Evolutionary conservation across 495 filamentous ascomycete species (phyloP), one percentile per base, ranked within the genome.

Genomic region (Lindgomyces ingoldianus): DNA sequence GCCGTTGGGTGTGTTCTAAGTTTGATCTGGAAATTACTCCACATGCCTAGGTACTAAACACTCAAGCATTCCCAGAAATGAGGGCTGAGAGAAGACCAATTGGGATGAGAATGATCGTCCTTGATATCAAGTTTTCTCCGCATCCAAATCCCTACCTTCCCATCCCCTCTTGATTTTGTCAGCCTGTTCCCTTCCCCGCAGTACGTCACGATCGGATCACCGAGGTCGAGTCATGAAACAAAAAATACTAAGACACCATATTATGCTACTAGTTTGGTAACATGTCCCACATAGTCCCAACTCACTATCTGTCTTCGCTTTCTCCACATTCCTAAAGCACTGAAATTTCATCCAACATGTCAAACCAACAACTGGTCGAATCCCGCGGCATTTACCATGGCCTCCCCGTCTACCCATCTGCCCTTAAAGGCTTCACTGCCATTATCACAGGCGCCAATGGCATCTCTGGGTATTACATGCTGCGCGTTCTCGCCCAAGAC

Each of bases 361-460:
- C 30, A 11, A 47, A 56, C 4, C 46, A 49, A 51, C 64, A 67
- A 57, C 26, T 29, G 19, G 73, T 79, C 25, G 73, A 72, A 36
- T 72, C 73, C 27, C 12, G 68, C 9, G 80, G 78, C 45, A 81
- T 81, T 56, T 77, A 75, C 67, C 75, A 80, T 60, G 78, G 80
- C 30, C 75, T 84, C 0, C 81, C 81, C 6, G 72, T 74, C 21
- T 82, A 78, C 63, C 69, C 74, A 2, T 18, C 71, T 1, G 65
- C 75, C 6, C 53, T 69, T 26, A 70, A 74, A 42, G 74, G 74
- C 54, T 70, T 82, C 25, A 83, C 79, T 1, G 81, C 82, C 1
- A 74, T 84, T 48, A 77, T 85, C 19, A 80, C 81, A 1, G 81
- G 83, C 10, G 79, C 79, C 33, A 84, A 79, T 69, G 82, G 76